A percentile compares a stretch with the other conserved stretches of the same genome.
Evolutionary conservation across 371 early-diverging fungal species (phyloP).

Genomic region (Apophysomyces trapeziformis): DNA sequence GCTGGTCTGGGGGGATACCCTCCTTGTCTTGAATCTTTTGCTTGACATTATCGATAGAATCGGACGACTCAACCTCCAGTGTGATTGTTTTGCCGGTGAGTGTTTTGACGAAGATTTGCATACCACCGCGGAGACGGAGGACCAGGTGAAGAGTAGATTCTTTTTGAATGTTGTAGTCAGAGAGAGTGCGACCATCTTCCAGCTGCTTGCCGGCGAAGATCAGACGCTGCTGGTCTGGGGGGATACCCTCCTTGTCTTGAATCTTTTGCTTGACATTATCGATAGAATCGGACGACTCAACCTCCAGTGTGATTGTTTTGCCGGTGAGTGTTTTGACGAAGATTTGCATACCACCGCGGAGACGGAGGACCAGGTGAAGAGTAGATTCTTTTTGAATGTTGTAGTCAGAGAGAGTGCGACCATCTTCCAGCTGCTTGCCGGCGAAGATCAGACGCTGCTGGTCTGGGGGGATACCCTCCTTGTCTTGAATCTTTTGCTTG

Average conservation of each 20-base stretch:
- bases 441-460: conserved; percentile 88
- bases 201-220: conserved; percentile 89
- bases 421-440: conserved; percentile 86
- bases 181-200: conserved; percentile 80
- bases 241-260: conserved; percentile 97
- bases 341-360: conserved; percentile 75
- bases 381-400: conserved; percentile 83
- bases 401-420: conserved; percentile 77
- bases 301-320: conserved; percentile 94
- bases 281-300: conserved; percentile 89
- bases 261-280: conserved; percentile 93
- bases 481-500: conserved; percentile 94
- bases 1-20: no score
- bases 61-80: no score
- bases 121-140: conserved; percentile 87
- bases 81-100: no score
- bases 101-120: conserved; percentile 1
- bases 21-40: no score
- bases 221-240: conserved; percentile 86
- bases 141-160: conserved; percentile 93
- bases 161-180: conserved; percentile 74
- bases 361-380: conserved; percentile 90
- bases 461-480: conserved; percentile 93
- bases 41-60: no score
- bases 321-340: conserved; percentile 87